These are phyloP conservation scores for Pyrenopolyporus hunteri DNA, from an alignment of 495 filamentous ascomycete genomes.

Conservation along the genomic window DNA sequence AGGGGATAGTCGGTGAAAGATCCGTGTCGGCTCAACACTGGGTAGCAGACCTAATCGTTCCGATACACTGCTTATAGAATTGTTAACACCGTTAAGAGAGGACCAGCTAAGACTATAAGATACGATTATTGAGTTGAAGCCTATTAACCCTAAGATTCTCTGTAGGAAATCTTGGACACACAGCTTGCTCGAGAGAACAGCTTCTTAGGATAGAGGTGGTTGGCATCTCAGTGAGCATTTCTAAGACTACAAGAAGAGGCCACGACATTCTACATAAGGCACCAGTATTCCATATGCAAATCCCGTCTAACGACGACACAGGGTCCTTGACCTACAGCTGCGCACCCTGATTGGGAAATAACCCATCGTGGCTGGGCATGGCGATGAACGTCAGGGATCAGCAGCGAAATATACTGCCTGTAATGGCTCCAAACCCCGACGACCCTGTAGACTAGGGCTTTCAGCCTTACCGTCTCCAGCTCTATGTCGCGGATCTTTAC, in stretches of 20 bases:
- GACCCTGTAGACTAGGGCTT: neutral
- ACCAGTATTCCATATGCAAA: conserved; percentile 1
- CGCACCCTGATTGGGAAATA: conserved; percentile 18
- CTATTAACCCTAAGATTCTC: too few relatives aligned
- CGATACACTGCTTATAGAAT: too few relatives aligned
- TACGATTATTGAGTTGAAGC: too few relatives aligned
- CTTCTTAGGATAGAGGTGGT: neutral
- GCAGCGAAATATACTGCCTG: conserved; percentile 8
- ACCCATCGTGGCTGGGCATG: conserved; percentile 32
- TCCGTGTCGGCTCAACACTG: neutral
- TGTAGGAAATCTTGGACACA: neutral
- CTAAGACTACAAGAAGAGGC: neutral
- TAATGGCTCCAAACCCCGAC: neutral
- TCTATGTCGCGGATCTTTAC: conserved; percentile 9
- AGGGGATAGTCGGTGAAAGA: neutral
- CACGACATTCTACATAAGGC: conserved; percentile 24
- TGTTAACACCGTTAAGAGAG: too few relatives aligned
- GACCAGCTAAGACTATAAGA: too few relatives aligned
- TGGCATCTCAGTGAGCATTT: conserved; percentile 2
- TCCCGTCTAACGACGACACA: neutral
- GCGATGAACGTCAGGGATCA: conserved; percentile 25
- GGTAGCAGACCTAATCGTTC: neutral
- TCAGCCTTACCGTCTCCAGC: conserved; percentile 15
- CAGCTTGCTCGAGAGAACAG: conserved; percentile 1
- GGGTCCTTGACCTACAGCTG: conserved; percentile 3